Evolutionary conservation across 1,284 basidiomycete species (phyloP).

Genomic region (Ganoderma boninense): DNA sequence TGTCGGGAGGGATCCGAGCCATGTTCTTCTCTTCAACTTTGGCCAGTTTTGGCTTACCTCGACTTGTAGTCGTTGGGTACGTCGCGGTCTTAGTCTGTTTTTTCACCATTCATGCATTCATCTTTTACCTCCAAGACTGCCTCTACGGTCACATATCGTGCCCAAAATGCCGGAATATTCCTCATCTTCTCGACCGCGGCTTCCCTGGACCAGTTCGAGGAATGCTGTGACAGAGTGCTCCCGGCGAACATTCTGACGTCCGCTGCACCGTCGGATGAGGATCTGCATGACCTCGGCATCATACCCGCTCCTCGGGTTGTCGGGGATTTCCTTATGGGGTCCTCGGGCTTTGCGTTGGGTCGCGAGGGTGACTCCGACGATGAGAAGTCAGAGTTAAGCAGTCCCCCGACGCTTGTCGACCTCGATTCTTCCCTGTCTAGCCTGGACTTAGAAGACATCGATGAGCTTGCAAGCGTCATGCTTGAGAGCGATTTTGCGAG

Average conservation of each 20-base stretch:
- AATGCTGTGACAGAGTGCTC: neutral
- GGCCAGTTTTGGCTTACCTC: neutral
- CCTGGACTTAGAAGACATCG: too few species aligned
- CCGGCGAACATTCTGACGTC: neutral
- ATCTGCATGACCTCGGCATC: neutral
- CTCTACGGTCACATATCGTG: neutral
- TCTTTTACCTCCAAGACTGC: neutral
- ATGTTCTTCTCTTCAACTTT: neutral
- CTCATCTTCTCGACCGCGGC: neutral
- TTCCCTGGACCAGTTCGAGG: neutral
- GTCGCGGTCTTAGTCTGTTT: too few species aligned
- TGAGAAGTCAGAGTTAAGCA: too few species aligned
- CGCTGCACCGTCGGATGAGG: neutral
- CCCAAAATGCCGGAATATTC: neutral
- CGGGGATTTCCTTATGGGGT: neutral
- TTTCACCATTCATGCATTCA: too few species aligned
- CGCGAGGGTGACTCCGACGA: too few species aligned
- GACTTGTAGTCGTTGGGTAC: neutral
- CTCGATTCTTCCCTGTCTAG: too few species aligned
- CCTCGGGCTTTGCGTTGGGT: too few species aligned
- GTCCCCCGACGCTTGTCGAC: too few species aligned
- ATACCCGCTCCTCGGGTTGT: neutral
- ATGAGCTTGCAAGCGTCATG: too few species aligned
- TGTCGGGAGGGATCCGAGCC: neutral
- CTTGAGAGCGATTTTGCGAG: too few species aligned